Percentiles rank a stretch among this genome's conserved stretches.
phyloP scores from a whole-genome alignment of 108 stramenopile species.

The Nitzschia putrida region DNA sequence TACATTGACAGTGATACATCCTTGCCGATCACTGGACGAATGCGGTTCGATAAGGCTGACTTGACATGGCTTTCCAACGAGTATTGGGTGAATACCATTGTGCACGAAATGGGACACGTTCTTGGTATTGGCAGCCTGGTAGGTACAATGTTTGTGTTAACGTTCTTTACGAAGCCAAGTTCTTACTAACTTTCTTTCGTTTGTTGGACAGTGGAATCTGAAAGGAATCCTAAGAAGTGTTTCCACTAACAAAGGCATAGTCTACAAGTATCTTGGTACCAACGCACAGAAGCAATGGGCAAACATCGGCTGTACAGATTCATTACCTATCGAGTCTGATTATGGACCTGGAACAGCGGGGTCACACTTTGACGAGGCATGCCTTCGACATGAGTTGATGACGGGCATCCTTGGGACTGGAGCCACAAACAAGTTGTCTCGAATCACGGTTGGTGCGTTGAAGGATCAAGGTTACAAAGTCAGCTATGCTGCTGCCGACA shows the following conservation, averaged over 20 bases:
- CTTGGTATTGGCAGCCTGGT: slow-evolving; percentile 40
- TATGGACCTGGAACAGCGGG: slow-evolving; percentile 21
- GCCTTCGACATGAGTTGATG: slow-evolving; percentile 44
- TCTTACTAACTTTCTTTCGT: slow-evolving; percentile 14
- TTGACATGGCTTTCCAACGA: background rate
- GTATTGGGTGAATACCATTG: slow-evolving; percentile 15
- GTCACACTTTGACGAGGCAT: slow-evolving; percentile 43
- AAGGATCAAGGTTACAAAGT: slow-evolving; percentile 5
- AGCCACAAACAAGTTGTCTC: background rate
- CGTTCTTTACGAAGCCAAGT: background rate
- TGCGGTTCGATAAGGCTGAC: slow-evolving; percentile 23
- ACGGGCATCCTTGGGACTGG: slow-evolving; percentile 23
- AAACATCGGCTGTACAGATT: background rate
- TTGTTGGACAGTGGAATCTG: slow-evolving; percentile 11
- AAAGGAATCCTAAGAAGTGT: background rate
- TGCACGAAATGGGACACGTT: slow-evolving; percentile 56
- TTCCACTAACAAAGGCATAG: background rate
- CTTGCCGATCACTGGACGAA: background rate
- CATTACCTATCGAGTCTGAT: slow-evolving; percentile 35
- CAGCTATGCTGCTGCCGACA: background rate
- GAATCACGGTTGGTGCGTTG: background rate
- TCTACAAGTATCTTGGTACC: background rate
- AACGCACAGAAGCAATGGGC: background rate
- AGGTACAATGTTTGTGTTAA: background rate
- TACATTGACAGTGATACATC: slow-evolving; percentile 1